Conservation (phyloP, 1,139 yeast species). For the Geotrichum carabidarum region DNA sequence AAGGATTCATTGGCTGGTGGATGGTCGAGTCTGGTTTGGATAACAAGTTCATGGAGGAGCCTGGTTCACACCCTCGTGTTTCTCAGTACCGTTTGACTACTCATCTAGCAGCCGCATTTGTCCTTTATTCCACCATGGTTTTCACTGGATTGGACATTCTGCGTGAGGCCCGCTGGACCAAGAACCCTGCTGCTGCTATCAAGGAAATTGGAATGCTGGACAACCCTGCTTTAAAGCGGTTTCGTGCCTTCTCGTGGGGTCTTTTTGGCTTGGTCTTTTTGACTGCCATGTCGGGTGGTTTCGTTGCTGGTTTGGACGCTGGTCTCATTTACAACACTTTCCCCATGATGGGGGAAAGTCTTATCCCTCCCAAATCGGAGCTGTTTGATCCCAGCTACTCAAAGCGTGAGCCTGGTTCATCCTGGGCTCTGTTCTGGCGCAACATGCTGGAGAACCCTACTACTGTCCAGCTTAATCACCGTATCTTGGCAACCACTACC, state of each 20-base stretch:
- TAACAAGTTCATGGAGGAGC: constrained; percentile 68
- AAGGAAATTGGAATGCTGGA: constrained; percentile 50
- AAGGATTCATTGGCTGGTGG: constrained; percentile 99
- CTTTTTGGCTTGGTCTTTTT: constrained; percentile 66
- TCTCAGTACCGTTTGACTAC: constrained; percentile 93
- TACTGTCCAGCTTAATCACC: constrained; percentile 88
- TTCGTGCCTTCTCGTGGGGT: constrained; percentile 52
- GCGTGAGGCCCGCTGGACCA: constrained; percentile 66
- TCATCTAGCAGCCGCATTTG: constrained; percentile 89
- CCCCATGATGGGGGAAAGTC: constrained; percentile 85
- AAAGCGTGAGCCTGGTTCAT: constrained; percentile 35
- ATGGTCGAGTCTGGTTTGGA: constrained; percentile 97
- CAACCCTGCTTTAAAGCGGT: constrained; percentile 53
- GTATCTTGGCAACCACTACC: constrained; percentile 78
- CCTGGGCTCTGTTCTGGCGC: constrained; percentile 78
- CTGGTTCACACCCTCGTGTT: constrained; percentile 85
- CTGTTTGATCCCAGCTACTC: constrained; percentile 68
- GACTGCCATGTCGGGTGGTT: constrained; percentile 95
- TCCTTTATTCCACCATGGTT: constrained; percentile 80
- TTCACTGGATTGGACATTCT: constrained; percentile 84
- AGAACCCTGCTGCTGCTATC: constrained; percentile 52
- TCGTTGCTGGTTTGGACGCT: constrained; percentile 98
- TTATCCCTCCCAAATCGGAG: constrained; percentile 68
- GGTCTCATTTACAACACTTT: constrained; percentile 93
- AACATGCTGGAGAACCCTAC: constrained; percentile 93